phyloP scores from a whole-genome alignment of 228 moss, liverwort and hornwort species.

The Sphagnum fallax region DNA sequence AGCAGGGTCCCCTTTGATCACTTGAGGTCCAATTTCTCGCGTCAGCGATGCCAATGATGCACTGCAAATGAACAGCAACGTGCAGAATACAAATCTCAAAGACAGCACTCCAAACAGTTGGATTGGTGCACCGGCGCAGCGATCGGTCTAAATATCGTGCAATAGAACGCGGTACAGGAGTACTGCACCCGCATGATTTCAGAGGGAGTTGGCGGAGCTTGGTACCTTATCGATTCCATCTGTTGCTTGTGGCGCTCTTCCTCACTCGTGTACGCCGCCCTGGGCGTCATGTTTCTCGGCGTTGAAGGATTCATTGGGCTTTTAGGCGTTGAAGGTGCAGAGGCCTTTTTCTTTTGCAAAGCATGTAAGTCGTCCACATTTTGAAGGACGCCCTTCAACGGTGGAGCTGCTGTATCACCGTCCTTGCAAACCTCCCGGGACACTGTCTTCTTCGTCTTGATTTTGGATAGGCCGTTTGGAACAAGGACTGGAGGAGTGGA shows the following conservation, averaged over 20 bases:
- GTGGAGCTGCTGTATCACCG: conserved; percentile 55
- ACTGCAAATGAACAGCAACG: conserved; percentile 30
- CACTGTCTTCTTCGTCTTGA: conserved; percentile 45
- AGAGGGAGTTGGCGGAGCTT: neutral
- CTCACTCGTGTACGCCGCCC: conserved; percentile 41
- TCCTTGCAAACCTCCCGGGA: conserved; percentile 63
- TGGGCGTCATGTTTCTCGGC: conserved; percentile 26
- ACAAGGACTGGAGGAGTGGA: conserved; percentile 21
- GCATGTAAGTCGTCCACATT: conserved; percentile 87
- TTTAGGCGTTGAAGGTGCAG: conserved; percentile 67
- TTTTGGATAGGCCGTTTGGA: conserved; percentile 65
- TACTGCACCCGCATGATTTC: neutral
- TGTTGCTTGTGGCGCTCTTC: conserved; percentile 73
- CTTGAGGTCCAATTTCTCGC: conserved; percentile 89
- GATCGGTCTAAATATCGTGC: neutral
- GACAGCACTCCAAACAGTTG: neutral
- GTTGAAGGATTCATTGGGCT: conserved; percentile 30
- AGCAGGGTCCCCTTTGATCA: conserved; percentile 76
- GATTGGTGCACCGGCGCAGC: neutral
- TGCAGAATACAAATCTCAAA: neutral
- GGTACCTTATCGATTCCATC: conserved; percentile 90
- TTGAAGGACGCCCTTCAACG: conserved; percentile 18
- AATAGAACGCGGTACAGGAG: neutral
- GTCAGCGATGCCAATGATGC: conserved; percentile 91
- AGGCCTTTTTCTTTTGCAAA: conserved; percentile 78